Evolutionary conservation across 495 filamentous ascomycete species (phyloP), one percentile per base, ranked within the genome.

Genomic region (Penicillium samsonianum): DNA sequence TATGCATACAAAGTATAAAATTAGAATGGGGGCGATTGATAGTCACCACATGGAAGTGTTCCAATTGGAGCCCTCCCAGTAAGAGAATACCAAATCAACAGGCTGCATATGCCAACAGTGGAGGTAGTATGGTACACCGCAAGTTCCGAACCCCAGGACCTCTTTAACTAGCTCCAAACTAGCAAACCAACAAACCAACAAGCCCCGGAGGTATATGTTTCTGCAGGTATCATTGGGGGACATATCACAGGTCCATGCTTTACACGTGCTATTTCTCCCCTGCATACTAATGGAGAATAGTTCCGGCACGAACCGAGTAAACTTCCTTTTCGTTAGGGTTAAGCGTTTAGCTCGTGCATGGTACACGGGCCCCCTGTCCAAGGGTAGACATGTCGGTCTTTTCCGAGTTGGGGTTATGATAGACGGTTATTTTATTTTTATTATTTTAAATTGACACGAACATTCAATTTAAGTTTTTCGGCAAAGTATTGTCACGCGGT

Each of bases 271-370:
- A 25, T 37, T 50, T 30, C 16, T 19, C 42, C 53, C 42, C 43
- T 55, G 53, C 53, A 54, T 52, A 19, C 4, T 12, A 8, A 23
- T 33, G 50, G 31, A 37, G 26, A 53, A 43, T 53, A 53, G 17
- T 53, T 43, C 50, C 50, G 50, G 50, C 37, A 53, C 37, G 50
- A 53, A 53, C 50, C 49, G 49, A 43, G 50, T 14, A 22, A 31
- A 33, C 25, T 31, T 42, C n/a, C n/a, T 2, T 33, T 22, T 26
- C 26, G 26, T 50, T 52, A 41, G 40, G 50, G 50, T 43, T 43
- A 42, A 41, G 49, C 49, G 49, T 52, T 38, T 37, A 52, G 35
- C 49, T n/a, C n/a, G n/a, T 52, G 38, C 50, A 41, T 28, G 49
- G 33, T 31, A 17, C 45, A 33, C 28, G 11, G 49, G 6, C 12